Evolutionary conservation across 192 early-diverging fungal genomes (phyloP).

Genomic region (Backusella morwellensis): DNA sequence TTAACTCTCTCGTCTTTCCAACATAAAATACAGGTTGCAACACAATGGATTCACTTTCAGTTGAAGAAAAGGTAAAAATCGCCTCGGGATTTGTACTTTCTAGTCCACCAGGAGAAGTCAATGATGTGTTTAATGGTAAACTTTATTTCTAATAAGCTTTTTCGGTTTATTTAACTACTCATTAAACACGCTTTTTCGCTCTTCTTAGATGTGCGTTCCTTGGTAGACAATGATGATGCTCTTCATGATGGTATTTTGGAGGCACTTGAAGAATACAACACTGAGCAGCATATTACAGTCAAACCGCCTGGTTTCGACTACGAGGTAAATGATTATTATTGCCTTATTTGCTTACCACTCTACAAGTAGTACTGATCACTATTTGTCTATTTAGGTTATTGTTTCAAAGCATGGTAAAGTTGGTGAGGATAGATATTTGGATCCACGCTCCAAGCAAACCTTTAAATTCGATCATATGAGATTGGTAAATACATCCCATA

Average conservation of each 20-base stretch:
- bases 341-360: too few relatives aligned
- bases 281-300: slow-evolving; percentile 75
- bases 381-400: slow-evolving; percentile 53
- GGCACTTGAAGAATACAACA: slow-evolving; percentile 82
- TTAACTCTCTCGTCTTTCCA: neutral
- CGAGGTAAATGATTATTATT: slow-evolving; percentile 29
- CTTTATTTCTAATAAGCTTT: too few relatives aligned
- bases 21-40: neutral
- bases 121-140: slow-evolving; percentile 94
- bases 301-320: slow-evolving; percentile 63
- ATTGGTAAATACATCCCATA: slow-evolving; percentile 32
- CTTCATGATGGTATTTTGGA: slow-evolving; percentile 64
- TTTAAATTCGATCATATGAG: slow-evolving; percentile 85
- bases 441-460: slow-evolving; percentile 66
- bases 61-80: slow-evolving; percentile 71
- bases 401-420: slow-evolving; percentile 73
- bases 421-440: slow-evolving; percentile 65
- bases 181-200: neutral
- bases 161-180: neutral
- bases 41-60: slow-evolving; percentile 22
- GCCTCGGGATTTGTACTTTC: slow-evolving; percentile 74
- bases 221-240: slow-evolving; percentile 77
- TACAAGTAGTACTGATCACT: too few relatives aligned
- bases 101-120: slow-evolving; percentile 96
- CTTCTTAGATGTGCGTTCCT: slow-evolving; percentile 78